Conservation (phyloP, 2,329 filamentous ascomycete species). For the Hymenoscyphus linearis region DNA sequence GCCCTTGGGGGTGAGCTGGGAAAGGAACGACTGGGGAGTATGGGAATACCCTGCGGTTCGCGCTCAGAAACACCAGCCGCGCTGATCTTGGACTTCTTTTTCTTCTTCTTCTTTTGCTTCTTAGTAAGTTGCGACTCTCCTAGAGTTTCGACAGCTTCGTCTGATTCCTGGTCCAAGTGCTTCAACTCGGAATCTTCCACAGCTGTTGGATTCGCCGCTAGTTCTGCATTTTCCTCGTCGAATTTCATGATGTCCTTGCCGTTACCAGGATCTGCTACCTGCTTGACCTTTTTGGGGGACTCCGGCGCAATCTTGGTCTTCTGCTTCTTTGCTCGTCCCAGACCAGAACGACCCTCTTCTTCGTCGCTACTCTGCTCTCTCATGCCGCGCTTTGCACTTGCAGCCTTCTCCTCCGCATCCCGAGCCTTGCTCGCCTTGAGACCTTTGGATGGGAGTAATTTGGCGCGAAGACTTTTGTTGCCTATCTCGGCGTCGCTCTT, state of each 20-base stretch:
- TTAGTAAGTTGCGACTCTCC: background rate
- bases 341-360: constrained; percentile 31
- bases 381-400: constrained; percentile 28
- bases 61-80: background rate
- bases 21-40: background rate
- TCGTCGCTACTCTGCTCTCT: constrained; percentile 33
- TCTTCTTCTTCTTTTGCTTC: constrained; percentile 3
- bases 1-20: background rate
- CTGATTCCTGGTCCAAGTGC: background rate
- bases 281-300: background rate
- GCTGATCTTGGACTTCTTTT: background rate
- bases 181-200: background rate
- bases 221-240: background rate
- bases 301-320: constrained; percentile 13
- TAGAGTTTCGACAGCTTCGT: background rate
- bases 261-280: background rate
- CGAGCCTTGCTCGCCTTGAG: constrained; percentile 30
- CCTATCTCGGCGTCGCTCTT: constrained; percentile 27
- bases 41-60: background rate
- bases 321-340: constrained; percentile 32
- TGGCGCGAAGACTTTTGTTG: constrained; percentile 31
- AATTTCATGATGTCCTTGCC: background rate
- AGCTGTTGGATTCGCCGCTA: background rate
- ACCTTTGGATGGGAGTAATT: constrained; percentile 28
- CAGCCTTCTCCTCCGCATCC: constrained; percentile 31